phyloP scores from a whole-genome alignment of 1,139 yeast genomes.

The Diutina pseudorugosa region DNA sequence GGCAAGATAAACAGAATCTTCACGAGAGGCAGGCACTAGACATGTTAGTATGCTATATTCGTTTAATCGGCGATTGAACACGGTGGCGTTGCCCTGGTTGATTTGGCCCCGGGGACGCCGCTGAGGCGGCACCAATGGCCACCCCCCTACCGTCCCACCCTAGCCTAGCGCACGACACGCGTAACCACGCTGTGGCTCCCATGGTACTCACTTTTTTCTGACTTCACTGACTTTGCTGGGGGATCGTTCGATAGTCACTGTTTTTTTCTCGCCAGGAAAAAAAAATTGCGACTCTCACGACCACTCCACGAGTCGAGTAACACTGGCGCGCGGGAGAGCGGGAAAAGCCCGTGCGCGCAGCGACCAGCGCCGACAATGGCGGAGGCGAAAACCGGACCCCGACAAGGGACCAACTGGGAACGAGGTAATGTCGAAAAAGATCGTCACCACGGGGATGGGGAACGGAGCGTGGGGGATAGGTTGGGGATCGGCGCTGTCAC shows the following conservation, averaged over 20 bases:
- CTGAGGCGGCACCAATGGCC: background rate
- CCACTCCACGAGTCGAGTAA: background rate
- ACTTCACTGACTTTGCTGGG: background rate
- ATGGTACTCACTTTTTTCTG: background rate
- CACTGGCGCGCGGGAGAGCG: background rate
- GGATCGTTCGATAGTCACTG: conserved; percentile 1
- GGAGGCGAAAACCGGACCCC: too few species aligned
- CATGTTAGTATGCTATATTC: background rate
- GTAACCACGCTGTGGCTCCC: background rate
- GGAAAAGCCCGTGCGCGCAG: background rate
- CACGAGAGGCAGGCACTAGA: conserved; percentile 49
- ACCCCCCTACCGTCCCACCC: background rate
- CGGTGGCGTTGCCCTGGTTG: background rate
- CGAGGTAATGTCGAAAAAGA: too few species aligned
- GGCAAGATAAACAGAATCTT: conserved; percentile 97
- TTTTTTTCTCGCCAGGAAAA: conserved; percentile 3
- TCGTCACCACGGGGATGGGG: too few species aligned
- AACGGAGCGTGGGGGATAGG: background rate
- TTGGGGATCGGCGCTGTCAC: background rate
- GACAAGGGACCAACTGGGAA: too few species aligned
- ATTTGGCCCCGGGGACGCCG: background rate
- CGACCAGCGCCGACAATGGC: background rate
- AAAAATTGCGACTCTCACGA: conserved; percentile 1
- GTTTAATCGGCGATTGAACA: background rate
- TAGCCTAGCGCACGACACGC: background rate